phyloP scores from a whole-genome alignment of 73 alveolate genomes.

The Uronychia setigera region DNA sequence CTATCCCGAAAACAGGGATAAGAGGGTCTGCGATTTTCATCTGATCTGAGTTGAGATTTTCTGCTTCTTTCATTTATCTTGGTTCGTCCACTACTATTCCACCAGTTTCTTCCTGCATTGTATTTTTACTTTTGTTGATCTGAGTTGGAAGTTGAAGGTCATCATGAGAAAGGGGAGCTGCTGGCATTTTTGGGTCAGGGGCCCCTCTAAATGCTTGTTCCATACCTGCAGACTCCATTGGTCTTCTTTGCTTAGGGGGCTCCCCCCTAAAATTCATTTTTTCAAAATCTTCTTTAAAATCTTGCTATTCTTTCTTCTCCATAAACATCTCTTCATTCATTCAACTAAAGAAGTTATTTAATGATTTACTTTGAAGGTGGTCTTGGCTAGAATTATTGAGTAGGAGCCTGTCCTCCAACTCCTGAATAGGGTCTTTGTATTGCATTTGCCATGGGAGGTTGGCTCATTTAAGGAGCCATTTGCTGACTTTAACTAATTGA shows the following conservation, averaged over 20 bases:
- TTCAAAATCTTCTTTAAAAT: not conserved
- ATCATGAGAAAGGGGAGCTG: slow-evolving; percentile 72
- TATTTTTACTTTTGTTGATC: slow-evolving; percentile 65
- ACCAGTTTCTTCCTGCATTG: slow-evolving; percentile 69
- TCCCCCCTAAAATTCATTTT: not conserved
- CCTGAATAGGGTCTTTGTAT: not conserved
- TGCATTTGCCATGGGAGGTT: not conserved
- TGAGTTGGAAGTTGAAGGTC: slow-evolving; percentile 81
- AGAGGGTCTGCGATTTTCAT: slow-evolving; percentile 89
- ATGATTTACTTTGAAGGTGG: not conserved
- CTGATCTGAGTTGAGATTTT: slow-evolving; percentile 32
- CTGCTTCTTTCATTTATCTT: slow-evolving; percentile 65
- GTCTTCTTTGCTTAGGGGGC: not conserved
- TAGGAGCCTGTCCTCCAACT: slow-evolving; percentile 1
- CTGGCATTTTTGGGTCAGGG: slow-evolving; percentile 1
- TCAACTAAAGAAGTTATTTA: not conserved
- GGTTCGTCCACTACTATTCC: slow-evolving; percentile 70
- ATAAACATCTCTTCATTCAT: slow-evolving; percentile 16
- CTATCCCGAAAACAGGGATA: slow-evolving; percentile 91
- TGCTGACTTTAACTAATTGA: not conserved
- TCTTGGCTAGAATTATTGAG: not conserved
- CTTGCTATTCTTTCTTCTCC: slow-evolving; percentile 33
- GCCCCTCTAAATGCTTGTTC: not conserved
- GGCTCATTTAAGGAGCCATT: not conserved
- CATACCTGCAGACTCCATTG: too few species aligned